Evolutionary conservation across 2,329 filamentous ascomycete genomes (phyloP).

Genomic region (Fusarium goolgardi): DNA sequence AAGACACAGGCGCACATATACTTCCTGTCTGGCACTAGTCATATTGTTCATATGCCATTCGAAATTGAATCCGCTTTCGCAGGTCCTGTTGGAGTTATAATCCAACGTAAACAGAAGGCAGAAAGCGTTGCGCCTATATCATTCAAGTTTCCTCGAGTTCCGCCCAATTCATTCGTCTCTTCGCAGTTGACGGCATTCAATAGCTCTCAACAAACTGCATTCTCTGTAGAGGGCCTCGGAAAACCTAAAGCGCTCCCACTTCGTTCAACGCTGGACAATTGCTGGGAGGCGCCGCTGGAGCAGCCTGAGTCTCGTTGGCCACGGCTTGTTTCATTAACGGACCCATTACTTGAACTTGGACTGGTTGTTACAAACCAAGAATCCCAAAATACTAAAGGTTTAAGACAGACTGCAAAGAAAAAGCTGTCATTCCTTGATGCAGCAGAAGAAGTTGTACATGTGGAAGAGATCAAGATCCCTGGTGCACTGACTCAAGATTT

Average conservation of each 20-base stretch:
- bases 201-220: constrained; percentile 62
- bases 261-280: constrained; percentile 66
- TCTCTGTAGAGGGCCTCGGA: constrained; percentile 68
- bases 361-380: constrained; percentile 75
- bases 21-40: constrained; percentile 86
- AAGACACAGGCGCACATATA: constrained; percentile 94
- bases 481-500: constrained; percentile 51
- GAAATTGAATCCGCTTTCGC: constrained; percentile 90
- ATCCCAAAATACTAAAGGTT: constrained; percentile 47
- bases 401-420: constrained; percentile 52
- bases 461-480: constrained; percentile 75
- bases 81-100: constrained; percentile 82
- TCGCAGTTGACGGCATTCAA: constrained; percentile 70
- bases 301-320: constrained; percentile 72
- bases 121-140: constrained; percentile 64
- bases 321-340: constrained; percentile 83
- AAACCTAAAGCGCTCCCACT: constrained; percentile 66
- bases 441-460: constrained; percentile 84
- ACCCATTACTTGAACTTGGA: constrained; percentile 87
- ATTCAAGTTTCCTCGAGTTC: constrained; percentile 70
- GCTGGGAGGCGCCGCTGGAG: constrained; percentile 67
- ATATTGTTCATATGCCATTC: constrained; percentile 93
- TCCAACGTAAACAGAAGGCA: constrained; percentile 79
- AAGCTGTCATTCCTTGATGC: constrained; percentile 72
- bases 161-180: constrained; percentile 85